A percentile compares a stretch with the other conserved stretches of the same genome.
These are phyloP conservation scores for Hypocreales sp. DNA, from an alignment of 2,329 filamentous ascomycete species.

Conservation along the genomic window DNA sequence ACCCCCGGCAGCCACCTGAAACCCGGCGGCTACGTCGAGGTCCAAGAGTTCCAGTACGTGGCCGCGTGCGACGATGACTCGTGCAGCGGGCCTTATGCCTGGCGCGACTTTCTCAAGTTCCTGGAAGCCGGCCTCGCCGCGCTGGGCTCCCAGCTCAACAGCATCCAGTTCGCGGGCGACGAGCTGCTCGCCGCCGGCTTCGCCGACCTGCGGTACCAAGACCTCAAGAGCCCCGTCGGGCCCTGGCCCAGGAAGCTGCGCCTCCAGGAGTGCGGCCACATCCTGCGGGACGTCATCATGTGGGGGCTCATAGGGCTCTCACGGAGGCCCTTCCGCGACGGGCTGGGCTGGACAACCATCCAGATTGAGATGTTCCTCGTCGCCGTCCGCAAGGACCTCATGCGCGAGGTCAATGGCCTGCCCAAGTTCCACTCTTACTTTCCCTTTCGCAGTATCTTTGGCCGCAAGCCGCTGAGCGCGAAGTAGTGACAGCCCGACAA, in stretches of 20 bases:
- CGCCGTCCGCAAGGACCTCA: constrained; percentile 22
- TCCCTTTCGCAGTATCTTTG: constrained; percentile 22
- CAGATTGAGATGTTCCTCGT: constrained; percentile 29
- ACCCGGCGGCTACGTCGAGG: constrained; percentile 34
- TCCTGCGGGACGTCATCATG: constrained; percentile 26
- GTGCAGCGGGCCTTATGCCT: constrained; percentile 26
- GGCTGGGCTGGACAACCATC: constrained; percentile 22
- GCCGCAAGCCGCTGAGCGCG: constrained; percentile 17
- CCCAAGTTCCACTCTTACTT: constrained; percentile 23
- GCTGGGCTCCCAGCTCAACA: constrained; percentile 26
- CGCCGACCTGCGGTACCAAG: constrained; percentile 20
- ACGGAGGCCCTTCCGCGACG: constrained; percentile 21
- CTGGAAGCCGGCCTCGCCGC: constrained; percentile 23
- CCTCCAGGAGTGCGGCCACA: constrained; percentile 27
- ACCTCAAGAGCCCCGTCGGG: constrained; percentile 31
- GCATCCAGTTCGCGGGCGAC: constrained; percentile 17
- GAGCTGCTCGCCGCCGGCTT: constrained; percentile 27
- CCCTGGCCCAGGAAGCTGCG: constrained; percentile 27
- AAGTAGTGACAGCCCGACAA: not conserved
- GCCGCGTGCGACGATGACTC: constrained; percentile 28
- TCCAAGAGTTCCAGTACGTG: constrained; percentile 28
- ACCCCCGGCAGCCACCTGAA: constrained; percentile 26
- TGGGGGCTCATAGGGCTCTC: constrained; percentile 23
- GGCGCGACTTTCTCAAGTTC: constrained; percentile 28
- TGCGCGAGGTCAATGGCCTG: constrained; percentile 16